Evolutionary conservation across 768 basidiomycete species (phyloP), one percentile per base, ranked within the genome.

Genomic region (Macrolepiota dolichaula): DNA sequence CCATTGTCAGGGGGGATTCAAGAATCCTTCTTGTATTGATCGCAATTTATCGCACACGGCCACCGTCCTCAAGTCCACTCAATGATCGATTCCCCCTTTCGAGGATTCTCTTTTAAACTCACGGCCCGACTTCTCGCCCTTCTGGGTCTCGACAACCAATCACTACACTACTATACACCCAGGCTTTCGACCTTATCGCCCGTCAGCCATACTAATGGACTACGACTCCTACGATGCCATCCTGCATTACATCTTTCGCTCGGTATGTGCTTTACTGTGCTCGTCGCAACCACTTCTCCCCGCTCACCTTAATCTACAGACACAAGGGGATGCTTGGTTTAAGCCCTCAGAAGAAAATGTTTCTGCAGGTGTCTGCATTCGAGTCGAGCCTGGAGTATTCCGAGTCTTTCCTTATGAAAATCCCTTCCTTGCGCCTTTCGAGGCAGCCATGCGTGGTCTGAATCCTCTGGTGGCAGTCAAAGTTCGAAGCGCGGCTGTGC

Each of bases 381-480:
- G 91, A 46, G 82, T 90, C 24, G 82, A 86, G 54, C 77, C 83
- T 11, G 85, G 86, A 42, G 79, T 82, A 58, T 93, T 89, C 72
- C 84, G 93, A 29, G 85, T 90, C 38, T 95, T 93, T 69, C 93
- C 93, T 5, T 92, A 93, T 66, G 89, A 94, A 71, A 92, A 92
- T 70, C 80, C 79, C n/a, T 87, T 80, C 67, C 80, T 95, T 37
- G 85, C 81, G 7, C 89, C 91, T 9, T 95, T 95, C 66, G 92
- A 94, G 73, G 87, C 85, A 3, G 92, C 92, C 4, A 81, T 94
- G 36, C 80, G 84, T 22, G 69, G 72, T 36, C 77, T 96, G 62
- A 95, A 95, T 65, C 92, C 94, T 4, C 86, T 92, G 22, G 90
- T 94, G 55, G 90, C 90, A 0, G 88, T 93, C 67, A 93, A 94